Base-by-base conservation (phyloP, 345 rosid genomes). In the Cardamine occulta region DNA sequence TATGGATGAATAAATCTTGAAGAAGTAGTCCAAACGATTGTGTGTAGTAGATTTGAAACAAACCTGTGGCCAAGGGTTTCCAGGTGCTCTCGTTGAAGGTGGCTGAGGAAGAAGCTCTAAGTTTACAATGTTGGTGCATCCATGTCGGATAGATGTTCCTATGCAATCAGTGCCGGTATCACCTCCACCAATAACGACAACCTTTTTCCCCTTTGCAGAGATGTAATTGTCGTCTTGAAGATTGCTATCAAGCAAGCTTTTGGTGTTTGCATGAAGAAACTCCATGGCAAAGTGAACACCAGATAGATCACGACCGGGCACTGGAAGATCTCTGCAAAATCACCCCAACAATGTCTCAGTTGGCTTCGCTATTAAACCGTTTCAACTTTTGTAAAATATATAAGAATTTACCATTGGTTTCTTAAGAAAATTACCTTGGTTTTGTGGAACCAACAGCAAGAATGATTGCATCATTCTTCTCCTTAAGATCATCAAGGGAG, bases 1-100 rank as follows among this genome's bases (percentile, higher is more conserved):
- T 10, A 62, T 3, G 21, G 47, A 60, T 68, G 48, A 40, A 45
- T 15, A 45, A 58, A 39, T 67, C 63, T 29, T 14, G 51, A 21
- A 44, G 21, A 12, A 26, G 8, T 4, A 13, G 7, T 6, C 11
- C 15, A 56, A 57, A 56, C 29, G 60, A 45, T 12, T 48, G 21
- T 8, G 39, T 42, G 37, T 18, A 47, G n/a, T 13, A 8, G 1
- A 63, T 26, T 9, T 9, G 66, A 56, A 31, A 40, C 70, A 63
- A 68, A 95, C 99, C 97, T 96, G 99, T 35, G 99, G 99, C 99
- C 99, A 96, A n/a, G 98, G 99, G 85, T 96, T 96, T 77, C 97
- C 97, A 19, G 96, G 89, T 66, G 96, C 98, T 83, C 99, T 87
- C 3, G 81, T 79, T 74, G 35, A 63, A 14, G 99, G 98, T 37